Evolutionary conservation across 306 rosid genomes (phyloP), one percentile per base, ranked within the genome.

Genomic region (Malus domestica): DNA sequence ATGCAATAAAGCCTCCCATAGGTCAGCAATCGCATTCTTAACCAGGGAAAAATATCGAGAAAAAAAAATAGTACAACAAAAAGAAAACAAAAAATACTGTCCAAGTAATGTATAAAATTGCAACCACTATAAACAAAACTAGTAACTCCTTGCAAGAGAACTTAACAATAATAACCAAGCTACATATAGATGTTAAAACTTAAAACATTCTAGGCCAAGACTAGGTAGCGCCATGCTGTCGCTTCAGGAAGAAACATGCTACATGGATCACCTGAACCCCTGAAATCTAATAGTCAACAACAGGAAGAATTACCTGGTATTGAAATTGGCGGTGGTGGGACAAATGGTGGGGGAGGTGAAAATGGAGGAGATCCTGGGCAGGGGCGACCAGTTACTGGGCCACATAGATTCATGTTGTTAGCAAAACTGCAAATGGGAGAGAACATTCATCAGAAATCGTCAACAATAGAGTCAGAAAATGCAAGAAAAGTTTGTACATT

Each of bases 321-420:
- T 78, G 99, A 83, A 70, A 88, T 83, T 54, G 99, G 96, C 3
- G 98, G 90, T 10, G 99, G 97, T 61, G 96, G 99, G 8, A 92
- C 91, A 89, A 92, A 96, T 29, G 99, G 99, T 5, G 99, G 99
- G 78, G 99, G 99, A 68, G 99, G 99, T 71, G 99, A 92, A 83
- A 96, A 96, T 73, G 99, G 99, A 59, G 99, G 99, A 69, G 99
- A 92, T 74, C 98, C 98, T 22, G 99, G 99, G 88, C 99, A 96
- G 30, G 99, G 99, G 58, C 72, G 98, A 60, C 97, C 97, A 68
- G 99, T 90, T 35, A 96, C 99, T n/a, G 98, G 99, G 71, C 99
- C 99, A 80, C 99, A 96, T 18, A 96, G 90, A 85, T 40, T 87
- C 91, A 87, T 45, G 87, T 96, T 96, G 84, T 92, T 96, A 44